A percentile compares a stretch with the other conserved stretches of the same genome.
phyloP scores from a whole-genome alignment of 257 asterid genomes.

The Henckelia pumila region DNA sequence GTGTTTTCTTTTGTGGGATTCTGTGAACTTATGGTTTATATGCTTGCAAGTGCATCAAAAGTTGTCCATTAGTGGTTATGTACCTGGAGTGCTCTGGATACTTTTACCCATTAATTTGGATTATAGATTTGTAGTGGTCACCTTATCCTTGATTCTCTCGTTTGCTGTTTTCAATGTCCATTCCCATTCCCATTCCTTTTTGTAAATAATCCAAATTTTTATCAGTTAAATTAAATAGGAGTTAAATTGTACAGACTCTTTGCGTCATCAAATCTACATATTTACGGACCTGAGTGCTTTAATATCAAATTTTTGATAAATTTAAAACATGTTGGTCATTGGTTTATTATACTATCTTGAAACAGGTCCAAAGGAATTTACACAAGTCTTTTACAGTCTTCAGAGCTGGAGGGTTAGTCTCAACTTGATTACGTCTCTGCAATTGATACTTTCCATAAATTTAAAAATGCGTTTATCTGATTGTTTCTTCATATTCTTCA shows the following conservation, averaged over 20 bases:
- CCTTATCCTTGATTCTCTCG: too few species aligned
- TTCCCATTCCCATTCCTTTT: not conserved
- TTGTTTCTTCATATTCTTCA: constrained; percentile 25
- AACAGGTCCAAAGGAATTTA: constrained; percentile 94
- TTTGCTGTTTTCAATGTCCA: constrained; percentile 6
- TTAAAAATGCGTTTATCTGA: constrained; percentile 12
- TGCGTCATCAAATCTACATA: not conserved
- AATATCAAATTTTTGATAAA: not conserved
- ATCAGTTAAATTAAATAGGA: not conserved
- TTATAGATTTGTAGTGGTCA: not conserved
- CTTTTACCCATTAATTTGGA: not conserved
- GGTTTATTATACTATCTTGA: constrained; percentile 21
- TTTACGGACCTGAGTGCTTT: not conserved
- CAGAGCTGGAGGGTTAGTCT: constrained; percentile 91
- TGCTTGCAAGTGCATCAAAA: not conserved
- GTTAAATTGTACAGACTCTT: not conserved
- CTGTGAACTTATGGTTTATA: not conserved
- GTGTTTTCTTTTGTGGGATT: too few species aligned
- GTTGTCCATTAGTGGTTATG: not conserved
- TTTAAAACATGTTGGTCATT: constrained; percentile 12
- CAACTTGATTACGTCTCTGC: constrained; percentile 14
- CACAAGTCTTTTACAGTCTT: constrained; percentile 77
- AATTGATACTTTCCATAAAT: constrained; percentile 1
- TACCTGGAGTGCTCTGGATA: not conserved
- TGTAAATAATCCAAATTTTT: not conserved